phyloP scores from a whole-genome alignment of 164 flowering plant genomes.

The Protea cynaroides region DNA sequence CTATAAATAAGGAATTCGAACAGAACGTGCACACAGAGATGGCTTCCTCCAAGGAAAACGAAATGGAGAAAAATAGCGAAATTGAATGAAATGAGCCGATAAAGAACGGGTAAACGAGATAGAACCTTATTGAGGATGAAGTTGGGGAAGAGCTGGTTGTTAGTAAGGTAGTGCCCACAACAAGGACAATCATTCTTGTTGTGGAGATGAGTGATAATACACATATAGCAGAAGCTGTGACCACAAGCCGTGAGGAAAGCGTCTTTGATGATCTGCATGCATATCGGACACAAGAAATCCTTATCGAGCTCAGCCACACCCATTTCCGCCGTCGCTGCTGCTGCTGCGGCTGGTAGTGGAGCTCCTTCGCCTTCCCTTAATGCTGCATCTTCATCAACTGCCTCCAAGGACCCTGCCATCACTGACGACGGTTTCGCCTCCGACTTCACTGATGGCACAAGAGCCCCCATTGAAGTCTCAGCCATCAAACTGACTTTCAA shows the following conservation, averaged over 20 bases:
- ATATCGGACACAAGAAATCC: constrained; percentile 84
- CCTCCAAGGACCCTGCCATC: constrained; percentile 7
- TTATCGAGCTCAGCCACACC: constrained; percentile 44
- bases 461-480: constrained; percentile 41
- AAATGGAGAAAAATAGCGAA: background rate
- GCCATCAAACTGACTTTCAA: constrained; percentile 16
- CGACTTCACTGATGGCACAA: constrained; percentile 58
- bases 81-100: background rate
- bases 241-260: constrained; percentile 94
- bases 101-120: background rate
- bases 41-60: background rate
- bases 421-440: constrained; percentile 25
- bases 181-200: constrained; percentile 95
- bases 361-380: background rate
- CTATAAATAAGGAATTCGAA: background rate
- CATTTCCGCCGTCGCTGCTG: constrained; percentile 7
- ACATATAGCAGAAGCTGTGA: constrained; percentile 96
- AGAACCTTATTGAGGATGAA: constrained; percentile 79
- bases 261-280: constrained; percentile 92
- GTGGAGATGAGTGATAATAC: constrained; percentile 80
- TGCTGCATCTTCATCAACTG: constrained; percentile 1
- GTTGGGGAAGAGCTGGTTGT: constrained; percentile 73
- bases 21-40: background rate
- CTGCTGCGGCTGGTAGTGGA: background rate
- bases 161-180: constrained; percentile 64